These are phyloP conservation scores for Austroboletus eburneus DNA, from an alignment of 768 basidiomycete species.

Conservation along the genomic window DNA sequence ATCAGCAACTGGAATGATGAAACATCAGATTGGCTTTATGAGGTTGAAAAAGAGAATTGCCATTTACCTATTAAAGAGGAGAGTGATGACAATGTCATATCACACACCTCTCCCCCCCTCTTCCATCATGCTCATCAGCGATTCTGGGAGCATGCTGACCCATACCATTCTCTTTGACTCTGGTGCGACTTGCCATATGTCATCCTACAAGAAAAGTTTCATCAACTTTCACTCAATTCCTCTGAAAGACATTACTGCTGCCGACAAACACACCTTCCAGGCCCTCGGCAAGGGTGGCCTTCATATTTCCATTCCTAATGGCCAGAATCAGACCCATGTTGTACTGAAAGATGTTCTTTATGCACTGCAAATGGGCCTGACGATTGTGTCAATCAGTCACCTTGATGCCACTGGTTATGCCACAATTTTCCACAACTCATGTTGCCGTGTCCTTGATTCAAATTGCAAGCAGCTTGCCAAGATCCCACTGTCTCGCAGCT, in stretches of 20 bases:
- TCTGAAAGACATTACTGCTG: not conserved
- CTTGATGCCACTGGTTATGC: not conserved
- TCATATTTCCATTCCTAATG: not conserved
- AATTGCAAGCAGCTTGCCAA: not conserved
- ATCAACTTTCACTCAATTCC: not conserved
- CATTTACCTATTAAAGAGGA: no score
- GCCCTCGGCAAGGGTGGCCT: not conserved
- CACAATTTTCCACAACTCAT: not conserved
- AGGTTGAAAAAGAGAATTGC: no score
- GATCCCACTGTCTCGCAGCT: constrained; percentile 18
- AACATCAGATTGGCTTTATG: no score
- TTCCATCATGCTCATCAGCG: no score
- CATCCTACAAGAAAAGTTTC: not conserved
- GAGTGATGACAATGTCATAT: no score
- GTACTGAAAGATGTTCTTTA: constrained; percentile 10
- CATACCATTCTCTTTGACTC: not conserved
- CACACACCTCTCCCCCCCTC: no score
- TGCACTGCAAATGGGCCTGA: constrained; percentile 30
- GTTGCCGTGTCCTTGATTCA: not conserved
- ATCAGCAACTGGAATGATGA: not conserved
- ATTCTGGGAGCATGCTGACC: not conserved
- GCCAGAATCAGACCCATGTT: not conserved
- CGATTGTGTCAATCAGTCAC: constrained; percentile 22
- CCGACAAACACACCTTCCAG: not conserved
- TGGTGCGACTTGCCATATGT: not conserved